Conservation (phyloP, 2,329 filamentous ascomycete species). For the Cladobotryum protrusum region DNA sequence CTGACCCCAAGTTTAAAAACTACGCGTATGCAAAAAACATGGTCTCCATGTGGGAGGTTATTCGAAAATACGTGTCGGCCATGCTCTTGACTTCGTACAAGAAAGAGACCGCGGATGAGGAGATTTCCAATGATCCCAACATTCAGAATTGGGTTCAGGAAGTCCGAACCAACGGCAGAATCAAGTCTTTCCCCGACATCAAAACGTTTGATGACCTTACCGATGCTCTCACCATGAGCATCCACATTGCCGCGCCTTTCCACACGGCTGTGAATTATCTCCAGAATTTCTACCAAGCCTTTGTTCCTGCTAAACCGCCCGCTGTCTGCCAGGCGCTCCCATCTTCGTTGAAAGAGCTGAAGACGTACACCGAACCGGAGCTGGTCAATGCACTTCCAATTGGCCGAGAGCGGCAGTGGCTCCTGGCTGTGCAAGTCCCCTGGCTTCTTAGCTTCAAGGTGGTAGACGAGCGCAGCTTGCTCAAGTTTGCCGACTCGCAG, state of each 20-base stretch:
- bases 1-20: constrained; percentile 35
- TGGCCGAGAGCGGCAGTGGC: constrained; percentile 36
- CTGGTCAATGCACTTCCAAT: constrained; percentile 37
- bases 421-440: constrained; percentile 39
- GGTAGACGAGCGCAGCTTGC: constrained; percentile 32
- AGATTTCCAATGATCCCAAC: constrained; percentile 12
- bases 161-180: constrained; percentile 31
- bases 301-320: constrained; percentile 39
- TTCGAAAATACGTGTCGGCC: constrained; percentile 29
- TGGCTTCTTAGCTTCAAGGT: constrained; percentile 40
- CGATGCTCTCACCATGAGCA: constrained; percentile 45
- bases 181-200: constrained; percentile 38
- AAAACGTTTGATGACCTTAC: constrained; percentile 34
- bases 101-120: constrained; percentile 24
- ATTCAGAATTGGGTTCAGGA: constrained; percentile 37
- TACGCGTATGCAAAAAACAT: constrained; percentile 45
- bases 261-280: constrained; percentile 48
- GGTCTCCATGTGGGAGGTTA: constrained; percentile 34
- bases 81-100: constrained; percentile 28
- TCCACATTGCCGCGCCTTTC: constrained; percentile 44
- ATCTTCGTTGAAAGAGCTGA: constrained; percentile 22
- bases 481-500: constrained; percentile 34
- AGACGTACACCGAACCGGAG: constrained; percentile 20
- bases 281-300: constrained; percentile 45
- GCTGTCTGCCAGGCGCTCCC: constrained; percentile 31